A percentile compares a stretch with the other conserved stretches of the same genome.
These are phyloP conservation scores for Colletotrichum echinochloae DNA, from an alignment of 2,329 filamentous ascomycete genomes.

Conservation along the genomic window DNA sequence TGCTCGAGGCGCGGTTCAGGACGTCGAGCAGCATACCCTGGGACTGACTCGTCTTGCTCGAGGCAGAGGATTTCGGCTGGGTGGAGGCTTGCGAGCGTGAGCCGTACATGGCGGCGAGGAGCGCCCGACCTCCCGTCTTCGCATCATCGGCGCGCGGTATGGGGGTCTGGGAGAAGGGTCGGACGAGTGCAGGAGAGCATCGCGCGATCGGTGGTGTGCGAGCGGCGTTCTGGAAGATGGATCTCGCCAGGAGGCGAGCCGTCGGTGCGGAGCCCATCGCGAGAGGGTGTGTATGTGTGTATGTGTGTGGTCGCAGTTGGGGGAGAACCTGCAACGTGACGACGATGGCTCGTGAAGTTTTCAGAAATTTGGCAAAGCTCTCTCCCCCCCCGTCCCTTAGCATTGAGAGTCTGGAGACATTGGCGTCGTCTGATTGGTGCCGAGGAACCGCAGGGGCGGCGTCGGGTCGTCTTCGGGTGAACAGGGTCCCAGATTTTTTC, in stretches of 20 bases:
- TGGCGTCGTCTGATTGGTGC: constrained; percentile 14
- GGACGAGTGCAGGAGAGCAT: constrained; percentile 44
- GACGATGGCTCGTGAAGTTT: constrained; percentile 33
- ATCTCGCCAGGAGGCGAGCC: constrained; percentile 57
- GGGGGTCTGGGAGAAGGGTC: constrained; percentile 56
- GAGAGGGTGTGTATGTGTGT: constrained; percentile 43
- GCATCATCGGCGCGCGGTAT: constrained; percentile 44
- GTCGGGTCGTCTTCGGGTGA: constrained; percentile 37
- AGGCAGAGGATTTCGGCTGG: too few species aligned
- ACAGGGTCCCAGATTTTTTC: constrained; percentile 44
- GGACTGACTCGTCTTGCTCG: constrained; percentile 45
- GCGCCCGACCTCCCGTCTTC: constrained; percentile 35
- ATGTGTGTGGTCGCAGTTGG: constrained; percentile 39
- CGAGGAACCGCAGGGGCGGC: too few species aligned
- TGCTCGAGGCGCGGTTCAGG: constrained; percentile 48
- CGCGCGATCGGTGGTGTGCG: constrained; percentile 39
- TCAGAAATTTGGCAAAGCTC: constrained; percentile 32
- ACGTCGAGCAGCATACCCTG: constrained; percentile 56
- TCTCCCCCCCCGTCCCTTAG: too few species aligned
- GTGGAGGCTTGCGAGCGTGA: constrained; percentile 8
- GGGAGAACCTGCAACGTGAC: constrained; percentile 10
- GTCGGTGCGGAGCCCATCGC: constrained; percentile 59
- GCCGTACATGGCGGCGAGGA: constrained; percentile 42
- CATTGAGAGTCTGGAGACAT: constrained; percentile 29
- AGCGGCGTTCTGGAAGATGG: constrained; percentile 48